A percentile compares a stretch with the other conserved stretches of the same genome.
Conservation (phyloP, 2,329 filamentous ascomycete species). For the Mollisiaceae sp. region DNA sequence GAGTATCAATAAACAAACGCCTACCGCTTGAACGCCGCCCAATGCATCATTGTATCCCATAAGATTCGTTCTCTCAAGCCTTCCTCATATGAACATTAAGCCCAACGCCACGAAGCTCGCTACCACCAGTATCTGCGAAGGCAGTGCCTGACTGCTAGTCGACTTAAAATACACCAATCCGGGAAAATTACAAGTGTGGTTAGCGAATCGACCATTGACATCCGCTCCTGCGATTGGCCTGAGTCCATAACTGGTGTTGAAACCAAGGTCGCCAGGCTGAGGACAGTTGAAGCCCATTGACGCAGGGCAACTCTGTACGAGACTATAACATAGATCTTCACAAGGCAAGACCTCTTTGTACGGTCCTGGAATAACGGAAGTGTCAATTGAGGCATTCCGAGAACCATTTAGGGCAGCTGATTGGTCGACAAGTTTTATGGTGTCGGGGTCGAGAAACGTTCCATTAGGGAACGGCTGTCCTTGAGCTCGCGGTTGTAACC, state of each 20-base stretch:
- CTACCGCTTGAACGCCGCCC: constrained; percentile 32
- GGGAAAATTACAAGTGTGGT: constrained; percentile 63
- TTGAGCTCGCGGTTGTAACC: constrained; percentile 70
- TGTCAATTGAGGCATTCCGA: constrained; percentile 76
- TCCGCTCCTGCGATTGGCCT: constrained; percentile 43
- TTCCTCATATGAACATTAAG: constrained; percentile 32
- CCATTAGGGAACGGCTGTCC: constrained; percentile 73
- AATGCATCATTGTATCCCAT: constrained; percentile 30
- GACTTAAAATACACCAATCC: constrained; percentile 60
- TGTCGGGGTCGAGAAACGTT: constrained; percentile 52
- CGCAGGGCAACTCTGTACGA: constrained; percentile 85
- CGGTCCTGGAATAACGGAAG: constrained; percentile 75
- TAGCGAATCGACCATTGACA: constrained; percentile 25
- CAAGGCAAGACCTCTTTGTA: constrained; percentile 95
- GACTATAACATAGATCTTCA: constrained; percentile 82
- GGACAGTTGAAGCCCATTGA: constrained; percentile 80
- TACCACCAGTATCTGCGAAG: constrained; percentile 23
- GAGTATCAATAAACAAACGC: constrained; percentile 12
- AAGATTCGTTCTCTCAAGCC: constrained; percentile 6
- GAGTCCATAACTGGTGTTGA: constrained; percentile 53
- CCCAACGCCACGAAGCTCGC: constrained; percentile 25
- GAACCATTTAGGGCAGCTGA: constrained; percentile 55
- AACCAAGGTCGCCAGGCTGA: constrained; percentile 46
- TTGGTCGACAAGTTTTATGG: constrained; percentile 36
- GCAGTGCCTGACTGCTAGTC: constrained; percentile 60